phyloP scores from a whole-genome alignment of 78 protist species.

The Dictyostelium intermedium region DNA sequence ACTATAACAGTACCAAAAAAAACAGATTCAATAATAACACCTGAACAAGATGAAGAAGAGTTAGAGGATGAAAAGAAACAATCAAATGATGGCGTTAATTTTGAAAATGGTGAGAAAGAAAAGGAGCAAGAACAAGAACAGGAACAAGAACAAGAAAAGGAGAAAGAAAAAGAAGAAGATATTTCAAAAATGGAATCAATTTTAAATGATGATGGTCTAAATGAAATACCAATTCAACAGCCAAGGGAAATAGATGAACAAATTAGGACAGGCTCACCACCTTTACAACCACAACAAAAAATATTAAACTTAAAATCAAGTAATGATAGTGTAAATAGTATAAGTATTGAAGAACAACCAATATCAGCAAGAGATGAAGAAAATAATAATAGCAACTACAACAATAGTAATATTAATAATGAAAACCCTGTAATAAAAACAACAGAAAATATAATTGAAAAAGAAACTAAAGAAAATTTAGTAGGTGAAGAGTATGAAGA shows the following conservation, averaged over 20 bases:
- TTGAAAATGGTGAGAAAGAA: not conserved
- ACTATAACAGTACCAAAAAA: not conserved
- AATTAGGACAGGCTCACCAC: not conserved
- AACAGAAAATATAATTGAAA: not conserved
- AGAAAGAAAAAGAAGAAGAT: not conserved
- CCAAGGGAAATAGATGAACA: not conserved
- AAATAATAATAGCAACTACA: not conserved
- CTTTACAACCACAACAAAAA: not conserved
- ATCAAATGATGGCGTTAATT: not conserved
- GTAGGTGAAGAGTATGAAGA: not conserved
- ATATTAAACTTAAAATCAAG: not conserved
- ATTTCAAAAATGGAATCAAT: not conserved
- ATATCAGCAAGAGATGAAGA: not conserved
- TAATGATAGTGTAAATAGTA: not conserved
- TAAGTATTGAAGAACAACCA: not conserved
- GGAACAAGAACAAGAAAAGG: not conserved
- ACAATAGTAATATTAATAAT: not conserved
- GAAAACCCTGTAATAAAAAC: not conserved
- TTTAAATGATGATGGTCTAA: not conserved
- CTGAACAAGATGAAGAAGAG: constrained; percentile 3
- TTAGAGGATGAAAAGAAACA: constrained; percentile 1
- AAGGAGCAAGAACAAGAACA: not conserved
- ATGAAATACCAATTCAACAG: not conserved
- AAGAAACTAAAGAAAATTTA: not conserved
- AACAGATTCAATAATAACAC: not conserved